Base-by-base conservation (phyloP, 345 rosid genomes). In the Rhodamnia argentea region DNA sequence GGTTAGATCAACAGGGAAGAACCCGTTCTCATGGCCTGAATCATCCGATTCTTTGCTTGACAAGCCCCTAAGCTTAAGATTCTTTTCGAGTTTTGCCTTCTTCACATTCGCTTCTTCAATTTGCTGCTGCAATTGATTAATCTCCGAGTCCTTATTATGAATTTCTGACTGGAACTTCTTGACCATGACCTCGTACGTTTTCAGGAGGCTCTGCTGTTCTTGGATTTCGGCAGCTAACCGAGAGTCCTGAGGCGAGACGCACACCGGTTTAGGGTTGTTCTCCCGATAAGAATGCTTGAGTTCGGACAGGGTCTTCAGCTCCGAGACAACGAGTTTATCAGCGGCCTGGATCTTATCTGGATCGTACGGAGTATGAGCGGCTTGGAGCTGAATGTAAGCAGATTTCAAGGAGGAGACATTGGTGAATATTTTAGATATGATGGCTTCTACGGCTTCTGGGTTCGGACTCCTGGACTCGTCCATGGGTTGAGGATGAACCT, bases 191-290 rank as follows among this genome's bases (percentile, higher is more conserved):
- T 87, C 89, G 16, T 87, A 87, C 2, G 89, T 85, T 52, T 87
- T 87, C 76, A 87, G 82, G 59, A 87, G 85, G 89, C 87, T 87
- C 54, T 87, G 89, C 85, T 87, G 89, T 24, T 87, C 87, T 85
- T 87, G 89, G 82, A 87, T 87, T 83, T 87, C 89, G 23, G 86
- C 89, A 85, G 89, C 89, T 78, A 87, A 50, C 15, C 89, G 89
- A 85, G 89, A 87, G 82, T 85, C 89, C 76, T 87, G 89, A 53
- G 89, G 89, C 12, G 89, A 87, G 54, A 59, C 37, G 10, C 89
- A 87, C 51, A 87, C 51, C 4, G 89, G 86, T 29, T 87, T 87
- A 13, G 89, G 89, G 37, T 87, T 85, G 83, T 87, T 87, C 89
- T 87, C 86, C 82, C 86, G 60, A 56, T 85, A 87, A 52, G 59